A percentile compares a stretch with the other conserved stretches of the same genome.
phyloP scores from a whole-genome alignment of 169 alveolate genomes.

The Plasmodium falciparum region DNA sequence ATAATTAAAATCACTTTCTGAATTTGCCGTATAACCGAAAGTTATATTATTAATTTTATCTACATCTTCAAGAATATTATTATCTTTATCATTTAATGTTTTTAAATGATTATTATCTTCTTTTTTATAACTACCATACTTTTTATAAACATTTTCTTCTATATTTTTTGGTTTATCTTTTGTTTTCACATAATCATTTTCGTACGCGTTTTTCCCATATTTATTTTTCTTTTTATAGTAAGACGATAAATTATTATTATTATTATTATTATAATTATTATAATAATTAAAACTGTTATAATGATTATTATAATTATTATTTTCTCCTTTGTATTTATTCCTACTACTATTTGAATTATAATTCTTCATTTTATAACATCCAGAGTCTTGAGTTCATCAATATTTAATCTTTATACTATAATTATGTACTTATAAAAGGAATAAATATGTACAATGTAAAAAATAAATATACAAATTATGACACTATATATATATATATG shows the following conservation, averaged over 20 bases:
- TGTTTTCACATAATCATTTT: constrained; percentile 38
- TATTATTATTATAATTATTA: constrained; percentile 14
- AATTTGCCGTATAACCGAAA: constrained; percentile 50
- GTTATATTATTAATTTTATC: constrained; percentile 66
- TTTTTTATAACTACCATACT: constrained; percentile 9
- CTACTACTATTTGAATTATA: constrained; percentile 30
- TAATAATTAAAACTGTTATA: constrained; percentile 22
- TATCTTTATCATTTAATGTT: constrained; percentile 17
- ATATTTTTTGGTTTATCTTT: constrained; percentile 18
- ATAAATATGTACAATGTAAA: too few relatives aligned
- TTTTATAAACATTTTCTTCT: not conserved
- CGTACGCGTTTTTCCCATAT: constrained; percentile 33
- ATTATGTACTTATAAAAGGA: too few relatives aligned
- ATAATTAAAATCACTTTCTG: constrained; percentile 46
- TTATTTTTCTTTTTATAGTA: constrained; percentile 34
- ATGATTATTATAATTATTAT: constrained; percentile 10
- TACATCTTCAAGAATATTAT: constrained; percentile 61
- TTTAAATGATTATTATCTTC: constrained; percentile 15
- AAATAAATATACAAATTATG: not conserved
- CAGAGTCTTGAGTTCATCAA: too few relatives aligned
- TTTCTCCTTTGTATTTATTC: constrained; percentile 59
- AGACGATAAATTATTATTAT: constrained; percentile 1
- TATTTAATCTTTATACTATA: too few relatives aligned
- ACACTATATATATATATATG: not conserved
- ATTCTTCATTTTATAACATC: constrained; percentile 48